phyloP scores from a whole-genome alignment of 2,329 filamentous ascomycete genomes.

The Tolypocladium cylindrosporum region DNA sequence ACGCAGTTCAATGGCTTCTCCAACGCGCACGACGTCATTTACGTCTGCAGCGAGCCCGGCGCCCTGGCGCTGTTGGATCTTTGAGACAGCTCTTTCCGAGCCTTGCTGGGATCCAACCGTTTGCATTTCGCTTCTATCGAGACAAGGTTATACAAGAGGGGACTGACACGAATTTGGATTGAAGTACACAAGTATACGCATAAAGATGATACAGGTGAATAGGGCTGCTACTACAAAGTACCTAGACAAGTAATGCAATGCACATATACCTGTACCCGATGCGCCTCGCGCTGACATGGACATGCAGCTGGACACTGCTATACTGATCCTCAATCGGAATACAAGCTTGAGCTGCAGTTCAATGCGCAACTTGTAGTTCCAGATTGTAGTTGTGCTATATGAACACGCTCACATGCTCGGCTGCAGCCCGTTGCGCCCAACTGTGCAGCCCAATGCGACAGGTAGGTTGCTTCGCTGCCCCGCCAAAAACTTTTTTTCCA shows the following conservation, averaged over 20 bases:
- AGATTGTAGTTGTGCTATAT: no score
- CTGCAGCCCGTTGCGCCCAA: not conserved
- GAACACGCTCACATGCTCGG: no score
- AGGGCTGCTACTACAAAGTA: not conserved
- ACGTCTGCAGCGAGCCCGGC: conserved; percentile 88
- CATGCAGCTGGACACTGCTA: no score
- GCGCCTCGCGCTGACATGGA: no score
- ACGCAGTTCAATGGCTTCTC: conserved; percentile 97
- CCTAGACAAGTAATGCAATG: not conserved
- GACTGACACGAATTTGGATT: not conserved
- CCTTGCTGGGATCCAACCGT: not conserved
- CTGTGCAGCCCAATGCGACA: not conserved
- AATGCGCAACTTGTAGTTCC: no score
- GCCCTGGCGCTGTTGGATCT: conserved; percentile 58
- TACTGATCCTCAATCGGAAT: no score
- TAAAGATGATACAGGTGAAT: not conserved
- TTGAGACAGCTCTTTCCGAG: not conserved
- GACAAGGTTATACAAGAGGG: not conserved
- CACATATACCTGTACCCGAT: not conserved
- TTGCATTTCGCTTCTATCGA: not conserved
- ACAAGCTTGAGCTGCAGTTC: no score
- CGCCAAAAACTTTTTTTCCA: not conserved
- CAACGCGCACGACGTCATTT: conserved; percentile 84
- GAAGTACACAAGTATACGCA: not conserved
- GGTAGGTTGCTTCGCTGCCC: not conserved